Conservation (phyloP, 2,329 filamentous ascomycete genomes). For the Cercospora zeae-maydis region DNA sequence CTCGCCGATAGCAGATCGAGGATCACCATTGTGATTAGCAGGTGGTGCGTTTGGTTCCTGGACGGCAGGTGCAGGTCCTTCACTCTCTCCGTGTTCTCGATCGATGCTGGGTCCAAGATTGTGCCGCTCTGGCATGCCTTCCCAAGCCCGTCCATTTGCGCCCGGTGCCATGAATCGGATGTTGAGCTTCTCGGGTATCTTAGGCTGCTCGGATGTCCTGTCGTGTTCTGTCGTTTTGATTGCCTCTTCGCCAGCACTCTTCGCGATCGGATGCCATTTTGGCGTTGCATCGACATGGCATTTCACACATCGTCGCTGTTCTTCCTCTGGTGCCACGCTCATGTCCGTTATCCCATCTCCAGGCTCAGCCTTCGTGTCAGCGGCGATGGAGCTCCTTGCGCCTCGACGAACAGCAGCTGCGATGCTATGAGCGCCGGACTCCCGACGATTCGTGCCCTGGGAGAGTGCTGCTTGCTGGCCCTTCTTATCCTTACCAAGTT, state of each 20-base stretch:
- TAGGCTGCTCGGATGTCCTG: conserved; percentile 13
- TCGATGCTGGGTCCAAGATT: conserved; percentile 9
- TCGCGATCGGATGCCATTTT: conserved; percentile 46
- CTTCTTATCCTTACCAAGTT: conserved; percentile 55
- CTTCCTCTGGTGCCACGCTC: conserved; percentile 30
- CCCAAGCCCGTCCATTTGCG: conserved; percentile 30
- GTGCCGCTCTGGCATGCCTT: conserved; percentile 31
- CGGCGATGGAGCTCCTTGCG: conserved; percentile 33
- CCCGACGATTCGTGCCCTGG: conserved; percentile 38
- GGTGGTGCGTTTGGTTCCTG: conserved; percentile 10
- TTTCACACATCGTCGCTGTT: conserved; percentile 41
- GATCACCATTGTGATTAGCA: conserved; percentile 18
- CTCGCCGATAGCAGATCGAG: conserved; percentile 13
- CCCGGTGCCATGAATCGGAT: conserved; percentile 32
- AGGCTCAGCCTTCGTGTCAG: conserved; percentile 31
- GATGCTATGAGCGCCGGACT: conserved; percentile 37
- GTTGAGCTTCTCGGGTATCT: conserved; percentile 15
- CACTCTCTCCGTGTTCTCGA: conserved; percentile 13
- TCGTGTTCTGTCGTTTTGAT: conserved; percentile 11
- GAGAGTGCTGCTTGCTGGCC: conserved; percentile 35
- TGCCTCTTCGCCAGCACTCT: conserved; percentile 13
- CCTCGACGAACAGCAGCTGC: conserved; percentile 34
- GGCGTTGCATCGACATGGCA: conserved; percentile 66
- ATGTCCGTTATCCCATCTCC: conserved; percentile 25
- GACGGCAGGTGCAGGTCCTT: conserved; percentile 10